Conservation (phyloP, 2,329 filamentous ascomycete species). For the Trichophyton equinum region DNA sequence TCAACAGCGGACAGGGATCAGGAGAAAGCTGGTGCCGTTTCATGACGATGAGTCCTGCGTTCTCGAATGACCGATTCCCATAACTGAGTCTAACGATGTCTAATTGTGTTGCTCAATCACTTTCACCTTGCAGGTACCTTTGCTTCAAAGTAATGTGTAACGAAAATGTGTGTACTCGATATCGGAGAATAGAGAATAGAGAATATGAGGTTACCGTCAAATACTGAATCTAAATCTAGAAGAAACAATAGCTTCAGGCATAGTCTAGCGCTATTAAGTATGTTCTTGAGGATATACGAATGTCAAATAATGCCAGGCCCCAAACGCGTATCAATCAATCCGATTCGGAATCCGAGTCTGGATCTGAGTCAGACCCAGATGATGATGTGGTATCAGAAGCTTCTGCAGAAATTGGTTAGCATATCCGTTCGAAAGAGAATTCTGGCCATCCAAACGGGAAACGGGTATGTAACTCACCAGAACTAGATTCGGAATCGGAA, state of each 20-base stretch:
- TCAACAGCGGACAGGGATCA: constrained; percentile 22
- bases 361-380: constrained; percentile 10
- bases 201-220: neutral
- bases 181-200: neutral
- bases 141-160: neutral
- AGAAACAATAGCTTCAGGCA: neutral
- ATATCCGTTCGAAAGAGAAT: neutral
- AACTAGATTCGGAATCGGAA: neutral
- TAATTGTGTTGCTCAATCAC: neutral
- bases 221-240: neutral
- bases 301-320: neutral
- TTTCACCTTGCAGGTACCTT: neutral
- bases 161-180: neutral
- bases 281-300: neutral
- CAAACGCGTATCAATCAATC: neutral
- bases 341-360: constrained; percentile 5
- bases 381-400: neutral
- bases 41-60: neutral
- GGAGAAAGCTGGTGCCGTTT: constrained; percentile 15
- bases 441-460: too few species aligned
- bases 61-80: neutral
- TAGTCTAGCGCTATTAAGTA: neutral
- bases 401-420: neutral
- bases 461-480: neutral
- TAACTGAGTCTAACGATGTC: neutral